phyloP scores from a whole-genome alignment of 257 asterid species.

The Handroanthus guayacan region DNA sequence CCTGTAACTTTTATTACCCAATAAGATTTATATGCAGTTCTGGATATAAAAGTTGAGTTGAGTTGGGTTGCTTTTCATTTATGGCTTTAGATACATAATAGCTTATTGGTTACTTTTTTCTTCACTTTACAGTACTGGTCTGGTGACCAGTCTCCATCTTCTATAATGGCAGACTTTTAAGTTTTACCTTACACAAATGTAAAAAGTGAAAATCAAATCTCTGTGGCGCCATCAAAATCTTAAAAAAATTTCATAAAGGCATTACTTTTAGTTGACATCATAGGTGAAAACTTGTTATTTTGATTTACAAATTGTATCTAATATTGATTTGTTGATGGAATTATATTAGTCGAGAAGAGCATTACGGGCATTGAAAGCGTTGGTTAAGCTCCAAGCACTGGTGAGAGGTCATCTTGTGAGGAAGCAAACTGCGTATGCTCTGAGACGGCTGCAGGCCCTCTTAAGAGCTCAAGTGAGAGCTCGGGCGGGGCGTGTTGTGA shows the following conservation, averaged over 20 bases:
- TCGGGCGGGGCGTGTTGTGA: conserved; percentile 52
- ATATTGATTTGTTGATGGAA: neutral
- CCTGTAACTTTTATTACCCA: neutral
- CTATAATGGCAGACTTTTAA: conserved; percentile 44
- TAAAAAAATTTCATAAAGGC: conserved; percentile 13
- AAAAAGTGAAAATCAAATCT: conserved; percentile 38
- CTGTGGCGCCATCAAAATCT: conserved; percentile 49
- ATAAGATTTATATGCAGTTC: conserved; percentile 32
- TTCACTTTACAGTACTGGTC: conserved; percentile 43
- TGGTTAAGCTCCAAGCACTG: conserved; percentile 91
- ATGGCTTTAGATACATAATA: conserved; percentile 32
- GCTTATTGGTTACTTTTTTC: conserved; percentile 39
- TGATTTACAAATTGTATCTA: neutral
- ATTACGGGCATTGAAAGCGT: conserved; percentile 76
- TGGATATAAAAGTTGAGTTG: conserved; percentile 38
- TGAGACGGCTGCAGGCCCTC: conserved; percentile 66
- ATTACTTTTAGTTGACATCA: neutral
- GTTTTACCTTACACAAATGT: conserved; percentile 22
- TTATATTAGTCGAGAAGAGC: conserved; percentile 77
- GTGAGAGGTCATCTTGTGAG: conserved; percentile 83
- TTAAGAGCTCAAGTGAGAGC: conserved; percentile 72
- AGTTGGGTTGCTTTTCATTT: conserved; percentile 32
- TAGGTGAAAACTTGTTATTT: neutral
- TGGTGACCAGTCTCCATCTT: conserved; percentile 50
- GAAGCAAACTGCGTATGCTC: conserved; percentile 63